These are phyloP conservation scores for Fomes fomentarius DNA, from an alignment of 1,284 basidiomycete species.

Conservation along the genomic window DNA sequence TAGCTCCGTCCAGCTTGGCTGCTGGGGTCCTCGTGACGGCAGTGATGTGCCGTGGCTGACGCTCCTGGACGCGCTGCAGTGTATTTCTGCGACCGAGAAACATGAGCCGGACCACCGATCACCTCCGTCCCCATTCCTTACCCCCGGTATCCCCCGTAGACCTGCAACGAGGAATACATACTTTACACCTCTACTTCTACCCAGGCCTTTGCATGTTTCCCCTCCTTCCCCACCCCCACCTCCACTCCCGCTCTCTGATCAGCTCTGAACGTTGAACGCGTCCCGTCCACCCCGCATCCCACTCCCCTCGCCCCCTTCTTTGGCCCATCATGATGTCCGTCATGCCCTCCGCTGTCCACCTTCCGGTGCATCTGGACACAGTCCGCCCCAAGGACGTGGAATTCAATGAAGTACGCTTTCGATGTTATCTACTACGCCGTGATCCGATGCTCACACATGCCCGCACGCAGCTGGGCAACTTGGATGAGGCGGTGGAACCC, in stretches of 20 bases:
- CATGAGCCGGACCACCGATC: conserved; percentile 25
- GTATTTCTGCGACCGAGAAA: conserved; percentile 25
- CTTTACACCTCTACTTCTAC: conserved; percentile 17
- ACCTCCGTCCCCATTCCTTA: conserved; percentile 23
- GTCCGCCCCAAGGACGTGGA: conserved; percentile 33
- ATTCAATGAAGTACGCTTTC: conserved; percentile 45
- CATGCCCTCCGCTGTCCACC: conserved; percentile 36
- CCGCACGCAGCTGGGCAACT: conserved; percentile 45
- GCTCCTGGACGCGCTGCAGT: conserved; percentile 4
- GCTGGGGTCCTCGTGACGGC: conserved; percentile 16
- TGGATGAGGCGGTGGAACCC: conserved; percentile 56
- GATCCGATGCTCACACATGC: conserved; percentile 16
- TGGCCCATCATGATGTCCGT: conserved; percentile 42
- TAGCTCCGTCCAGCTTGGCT: conserved; percentile 17
- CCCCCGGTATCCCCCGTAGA: conserved; percentile 29
- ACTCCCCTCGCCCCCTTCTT: conserved; percentile 12
- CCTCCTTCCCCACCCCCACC: no score
- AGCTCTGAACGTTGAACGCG: conserved; percentile 4
- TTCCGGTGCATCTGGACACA: conserved; percentile 37
- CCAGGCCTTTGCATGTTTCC: conserved; percentile 9
- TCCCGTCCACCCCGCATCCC: conserved; percentile 18
- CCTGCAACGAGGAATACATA: conserved; percentile 28
- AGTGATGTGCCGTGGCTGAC: conserved; percentile 21
- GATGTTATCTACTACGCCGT: conserved; percentile 4
- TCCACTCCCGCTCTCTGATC: conserved; percentile 21